Percentiles rank a stretch among this genome's conserved stretches.
These are phyloP conservation scores for Magnolia changhungtana DNA, from an alignment of 164 flowering plant species.

Conservation along the genomic window DNA sequence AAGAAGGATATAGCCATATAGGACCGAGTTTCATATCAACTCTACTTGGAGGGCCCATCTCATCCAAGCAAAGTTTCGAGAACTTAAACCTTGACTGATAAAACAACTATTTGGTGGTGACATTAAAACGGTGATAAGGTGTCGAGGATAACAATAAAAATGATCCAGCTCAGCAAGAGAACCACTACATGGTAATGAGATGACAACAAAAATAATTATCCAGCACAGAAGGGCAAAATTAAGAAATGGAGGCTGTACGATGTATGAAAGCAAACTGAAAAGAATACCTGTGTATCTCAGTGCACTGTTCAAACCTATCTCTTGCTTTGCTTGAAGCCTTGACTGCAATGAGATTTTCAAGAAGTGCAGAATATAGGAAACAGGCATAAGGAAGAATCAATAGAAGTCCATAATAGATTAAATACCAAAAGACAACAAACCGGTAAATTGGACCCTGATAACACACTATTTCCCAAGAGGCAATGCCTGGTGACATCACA, in stretches of 20 bases:
- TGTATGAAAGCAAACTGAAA: not conserved
- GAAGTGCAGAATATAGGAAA: not conserved
- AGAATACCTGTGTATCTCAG: constrained; percentile 62
- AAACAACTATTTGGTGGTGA: not conserved
- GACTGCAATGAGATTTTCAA: constrained; percentile 43
- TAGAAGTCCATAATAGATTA: not conserved
- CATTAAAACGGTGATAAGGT: not conserved
- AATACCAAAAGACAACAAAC: not conserved
- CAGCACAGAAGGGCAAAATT: not conserved
- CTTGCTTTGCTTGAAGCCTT: constrained; percentile 88
- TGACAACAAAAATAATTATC: not conserved
- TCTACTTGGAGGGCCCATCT: not conserved
- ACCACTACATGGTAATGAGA: not conserved
- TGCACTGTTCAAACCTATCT: constrained; percentile 51
- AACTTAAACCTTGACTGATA: not conserved
- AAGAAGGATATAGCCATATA: too few species aligned
- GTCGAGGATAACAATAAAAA: not conserved
- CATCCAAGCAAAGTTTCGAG: not conserved
- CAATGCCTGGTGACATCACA: not conserved
- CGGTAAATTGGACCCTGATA: not conserved
- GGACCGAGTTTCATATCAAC: not conserved
- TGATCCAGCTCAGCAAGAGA: not conserved
- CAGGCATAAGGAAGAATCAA: not conserved
- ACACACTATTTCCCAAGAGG: not conserved
- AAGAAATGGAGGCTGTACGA: not conserved